Evolutionary conservation across 2,329 filamentous ascomycete genomes (phyloP).

Genomic region (Venturia asperata): DNA sequence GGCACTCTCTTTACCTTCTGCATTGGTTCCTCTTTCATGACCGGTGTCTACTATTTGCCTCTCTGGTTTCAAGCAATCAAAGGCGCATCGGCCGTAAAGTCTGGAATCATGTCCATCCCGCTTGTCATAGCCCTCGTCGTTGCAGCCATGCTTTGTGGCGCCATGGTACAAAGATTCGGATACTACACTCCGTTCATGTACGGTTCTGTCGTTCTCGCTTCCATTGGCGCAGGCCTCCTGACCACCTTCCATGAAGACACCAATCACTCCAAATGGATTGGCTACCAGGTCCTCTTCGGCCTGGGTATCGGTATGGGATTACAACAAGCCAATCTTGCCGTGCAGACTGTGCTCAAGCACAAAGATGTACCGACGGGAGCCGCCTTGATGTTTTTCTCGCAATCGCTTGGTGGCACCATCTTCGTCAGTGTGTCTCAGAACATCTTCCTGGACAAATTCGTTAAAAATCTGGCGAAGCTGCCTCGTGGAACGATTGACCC

Average conservation of each 20-base stretch:
- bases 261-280: conserved; percentile 30
- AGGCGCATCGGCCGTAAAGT: conserved; percentile 33
- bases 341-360: conserved; percentile 20
- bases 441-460: conserved; percentile 20
- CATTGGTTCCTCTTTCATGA: conserved; percentile 7
- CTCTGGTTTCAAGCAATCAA: conserved; percentile 41
- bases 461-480: conserved; percentile 5
- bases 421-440: conserved; percentile 22
- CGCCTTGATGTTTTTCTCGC: conserved; percentile 21
- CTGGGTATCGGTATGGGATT: conserved; percentile 25
- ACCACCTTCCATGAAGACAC: conserved; percentile 28
- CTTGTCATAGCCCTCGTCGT: conserved; percentile 33
- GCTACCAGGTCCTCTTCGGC: conserved; percentile 32
- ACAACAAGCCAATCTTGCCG: conserved; percentile 22
- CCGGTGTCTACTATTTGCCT: conserved; percentile 25
- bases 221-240: conserved; percentile 34
- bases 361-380: conserved; percentile 21
- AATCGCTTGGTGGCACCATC: conserved; percentile 21
- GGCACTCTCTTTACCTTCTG: conserved; percentile 18
- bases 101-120: conserved; percentile 31
- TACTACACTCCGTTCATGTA: conserved; percentile 34
- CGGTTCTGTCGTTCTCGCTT: conserved; percentile 30
- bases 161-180: conserved; percentile 32
- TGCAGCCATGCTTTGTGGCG: conserved; percentile 29
- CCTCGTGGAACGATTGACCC: conserved; percentile 10